Base-by-base conservation (phyloP, 345 rosid species). In the Pseudoturritis turrita region DNA sequence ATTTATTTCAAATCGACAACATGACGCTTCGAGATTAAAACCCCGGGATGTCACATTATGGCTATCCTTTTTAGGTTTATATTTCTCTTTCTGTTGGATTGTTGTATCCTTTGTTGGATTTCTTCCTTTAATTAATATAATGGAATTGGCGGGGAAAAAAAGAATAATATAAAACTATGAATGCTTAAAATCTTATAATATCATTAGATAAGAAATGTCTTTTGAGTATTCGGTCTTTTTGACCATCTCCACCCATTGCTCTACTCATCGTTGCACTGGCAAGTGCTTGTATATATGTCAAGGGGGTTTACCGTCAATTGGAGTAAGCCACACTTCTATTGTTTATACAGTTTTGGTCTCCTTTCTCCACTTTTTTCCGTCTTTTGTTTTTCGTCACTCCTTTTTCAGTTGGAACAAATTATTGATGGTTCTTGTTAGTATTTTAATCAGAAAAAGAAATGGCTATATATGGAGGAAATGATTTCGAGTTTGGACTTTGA, bases 351-450 rank as follows among this genome's bases (percentile, higher is more conserved):
- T 67, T 28, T 26, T 67, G 10, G n/a, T 68, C 22, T n/a, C 25
- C 13, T 45, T 45, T 21, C 3, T 68, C 68, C 13, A 31, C 68
- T 33, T 65, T 49, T 28, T 14, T 10, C 36, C 1, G 3, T 33
- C 31, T 49, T 35, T 47, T 14, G 3, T 51, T 65, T 37, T 33
- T 13, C 63, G 28, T 68, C 72, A 26, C 54, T 29, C 43, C 53
- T 68, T 68, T 56, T 31, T 21, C 12, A 56, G 73, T 69, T 69
- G 65, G 65, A 22, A 56, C 28, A 7, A 44, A 56, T 68, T 56
- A 56, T 68, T 68, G 73, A 33, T 68, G 18, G n/a, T 44, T 65
- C 41, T 23, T 50, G 46, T 23, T 55, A 17, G 43, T 40, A 41
- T 43, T 40, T 21, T 43, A 21, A 31, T 69, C 4, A 43, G n/a